Evolutionary conservation across 1,139 yeast genomes (phyloP), one percentile per base, ranked within the genome.

Genomic region (Debaryomycetaceae sp.): DNA sequence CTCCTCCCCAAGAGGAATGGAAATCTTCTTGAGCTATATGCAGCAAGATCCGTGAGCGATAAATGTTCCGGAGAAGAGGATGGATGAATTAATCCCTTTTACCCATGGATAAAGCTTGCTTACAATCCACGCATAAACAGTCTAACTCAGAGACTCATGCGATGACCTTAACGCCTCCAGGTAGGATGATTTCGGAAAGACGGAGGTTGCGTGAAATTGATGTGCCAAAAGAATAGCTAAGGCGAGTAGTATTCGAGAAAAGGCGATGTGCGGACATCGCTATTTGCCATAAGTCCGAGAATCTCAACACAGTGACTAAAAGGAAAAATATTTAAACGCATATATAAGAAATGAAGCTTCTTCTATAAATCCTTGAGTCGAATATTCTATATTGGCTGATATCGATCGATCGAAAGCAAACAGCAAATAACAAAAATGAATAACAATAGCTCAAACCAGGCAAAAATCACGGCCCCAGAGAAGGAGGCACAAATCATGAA

Each of bases 401-500:
- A 11, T 27, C 11, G 4, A 27, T 4, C 31, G 31, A 27, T 11
- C 11, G 11, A 11, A 27, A 27, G 11, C 31, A 27, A 17, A 11
- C 11, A 27, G 4, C 31, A 27, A 11, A 27, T 8, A 27, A 27
- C 31, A 7, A 27, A 27, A 27, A 27, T 27, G 31, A 27, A 27
- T 8, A 27, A 7, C 31, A 11, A 27, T 11, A 27, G 11, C 11
- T 7, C 31, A 34, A 17, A 17, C 20, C 37, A 31, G n/a, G 20
- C 52, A 42, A 62, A 57, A 54, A 49, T 64, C 54, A 61, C 68
- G 52, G 75, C 75, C 45, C 65, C 60, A 53, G 77, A 74, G 59
- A 74, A 74, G 62, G 79, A 74, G 64, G 78, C 76, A 51, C 65
- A 63, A 56, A 73, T 74, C 53, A 73, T 74, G 78, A 66, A 65